Percentiles rank a stretch among this genome's conserved stretches.
phyloP scores from a whole-genome alignment of 495 filamentous ascomycete genomes.

The Pseudevernia furfuracea region DNA sequence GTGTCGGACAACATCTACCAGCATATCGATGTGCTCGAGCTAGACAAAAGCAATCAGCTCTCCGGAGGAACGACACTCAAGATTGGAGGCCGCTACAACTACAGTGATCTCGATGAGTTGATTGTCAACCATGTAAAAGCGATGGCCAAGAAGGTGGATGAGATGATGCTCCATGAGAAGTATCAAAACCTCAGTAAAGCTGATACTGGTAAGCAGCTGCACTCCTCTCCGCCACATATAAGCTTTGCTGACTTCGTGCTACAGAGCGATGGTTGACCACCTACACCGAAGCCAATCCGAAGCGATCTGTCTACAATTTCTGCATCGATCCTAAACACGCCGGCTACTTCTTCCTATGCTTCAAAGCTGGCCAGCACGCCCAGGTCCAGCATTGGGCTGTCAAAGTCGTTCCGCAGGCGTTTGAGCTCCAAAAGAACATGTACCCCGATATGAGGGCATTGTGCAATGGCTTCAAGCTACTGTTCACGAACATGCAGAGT shows the following conservation, averaged over 20 bases:
- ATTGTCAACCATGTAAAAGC: constrained; percentile 95
- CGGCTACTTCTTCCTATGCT: constrained; percentile 91
- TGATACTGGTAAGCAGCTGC: constrained; percentile 68
- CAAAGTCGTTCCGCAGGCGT: constrained; percentile 81
- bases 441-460: constrained; percentile 92
- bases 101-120: constrained; percentile 92
- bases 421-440: constrained; percentile 72
- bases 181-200: constrained; percentile 71
- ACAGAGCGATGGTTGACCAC: constrained; percentile 90
- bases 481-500: constrained; percentile 50
- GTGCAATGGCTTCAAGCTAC: constrained; percentile 77
- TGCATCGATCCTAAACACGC: constrained; percentile 86
- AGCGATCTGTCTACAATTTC: constrained; percentile 86
- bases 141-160: constrained; percentile 95
- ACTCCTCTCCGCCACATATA: background rate
- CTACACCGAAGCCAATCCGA: constrained; percentile 93
- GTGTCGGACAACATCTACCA: constrained; percentile 91
- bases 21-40: constrained; percentile 92
- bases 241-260: constrained; percentile 9
- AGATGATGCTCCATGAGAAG: constrained; percentile 88
- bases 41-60: constrained; percentile 95
- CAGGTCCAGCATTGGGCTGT: constrained; percentile 73
- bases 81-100: constrained; percentile 78
- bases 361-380: constrained; percentile 76
- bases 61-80: constrained; percentile 77